Evolutionary conservation across 192 early-diverging fungal species (phyloP), one percentile per base, ranked within the genome.

Genomic region (Gaertneriomyces sp.): DNA sequence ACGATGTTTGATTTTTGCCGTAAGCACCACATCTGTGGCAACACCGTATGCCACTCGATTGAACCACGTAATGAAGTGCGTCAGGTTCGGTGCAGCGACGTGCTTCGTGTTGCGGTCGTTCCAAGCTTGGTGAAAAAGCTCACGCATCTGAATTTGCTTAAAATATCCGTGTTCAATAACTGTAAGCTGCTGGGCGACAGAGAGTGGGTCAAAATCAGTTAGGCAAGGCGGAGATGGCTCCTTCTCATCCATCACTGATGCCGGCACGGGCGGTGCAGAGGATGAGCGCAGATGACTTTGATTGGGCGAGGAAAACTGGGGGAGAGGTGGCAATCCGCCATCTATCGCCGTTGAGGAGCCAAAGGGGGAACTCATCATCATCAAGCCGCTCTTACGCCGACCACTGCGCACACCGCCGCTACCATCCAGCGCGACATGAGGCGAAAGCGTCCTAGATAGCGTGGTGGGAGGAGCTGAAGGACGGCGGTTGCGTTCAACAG

Each of bases 131-230:
- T 46, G 63, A 38, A 65, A 67, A n/a, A 93, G 80, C 76, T 93
- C 89, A 25, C 81, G 80, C 6, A 84, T 78, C 9, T 71, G 69
- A 58, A 91, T 89, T 43, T 74, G 71, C 43, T 79, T 69, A 69
- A 93, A 93, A 33, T 88, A 63, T 45, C 66, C 74, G 59, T 88
- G 88, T 71, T 93, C 91, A n/a, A 91, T 72, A 1, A 90, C 71
- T 3, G 88, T 90, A 10, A 93, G 65, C 69, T 93, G 88, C 55
- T 88, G 79, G 6, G 90, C 88, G 49, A 91, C 73, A 33, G 79
- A 80, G 3, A 76, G 75, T 3, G 89, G 86, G 55, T 90, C 87
- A 39, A 84, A 62, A 19, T 82, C 80, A 2, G 66, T 47, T 0
- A 78, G 25, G 39, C 53, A 43, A 55, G 61, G 53, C 16, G 33